Evolutionary conservation across 768 basidiomycete genomes (phyloP).

Genomic region (Candolleomyces eurysporus): DNA sequence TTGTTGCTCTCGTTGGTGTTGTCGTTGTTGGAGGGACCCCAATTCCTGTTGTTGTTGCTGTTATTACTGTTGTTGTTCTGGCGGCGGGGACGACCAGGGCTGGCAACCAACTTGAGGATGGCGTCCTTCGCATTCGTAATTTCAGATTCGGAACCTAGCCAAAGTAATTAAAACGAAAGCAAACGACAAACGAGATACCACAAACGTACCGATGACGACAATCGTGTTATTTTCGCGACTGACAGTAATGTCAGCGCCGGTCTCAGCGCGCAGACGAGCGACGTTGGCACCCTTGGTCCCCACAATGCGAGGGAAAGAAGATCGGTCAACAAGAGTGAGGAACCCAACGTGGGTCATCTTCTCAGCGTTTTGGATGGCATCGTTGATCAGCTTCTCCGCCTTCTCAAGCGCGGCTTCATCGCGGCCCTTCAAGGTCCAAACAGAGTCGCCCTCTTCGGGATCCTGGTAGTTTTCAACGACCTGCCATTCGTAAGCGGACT

Average conservation of each 20-base stretch:
- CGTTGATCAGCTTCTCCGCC: slow-evolving; percentile 63
- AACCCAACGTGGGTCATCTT: slow-evolving; percentile 79
- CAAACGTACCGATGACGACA: slow-evolving; percentile 73
- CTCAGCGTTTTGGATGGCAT: slow-evolving; percentile 71
- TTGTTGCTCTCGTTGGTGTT: too few relatives aligned
- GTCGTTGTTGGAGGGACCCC: not conserved
- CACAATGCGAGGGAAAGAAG: slow-evolving; percentile 90
- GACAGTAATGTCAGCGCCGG: slow-evolving; percentile 89
- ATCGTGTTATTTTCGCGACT: slow-evolving; percentile 86
- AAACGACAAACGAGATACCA: not conserved
- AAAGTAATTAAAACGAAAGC: slow-evolving; percentile 7
- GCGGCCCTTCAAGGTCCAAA: slow-evolving; percentile 82
- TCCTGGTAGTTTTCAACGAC: slow-evolving; percentile 76
- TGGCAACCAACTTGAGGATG: slow-evolving; percentile 59
- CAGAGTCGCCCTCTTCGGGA: slow-evolving; percentile 78
- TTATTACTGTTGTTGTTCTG: slow-evolving; percentile 23
- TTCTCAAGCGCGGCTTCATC: slow-evolving; percentile 77
- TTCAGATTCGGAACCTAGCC: slow-evolving; percentile 62
- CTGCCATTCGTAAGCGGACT: slow-evolving; percentile 65
- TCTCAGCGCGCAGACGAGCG: slow-evolving; percentile 81
- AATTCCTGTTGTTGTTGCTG: not conserved
- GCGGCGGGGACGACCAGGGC: slow-evolving; percentile 39
- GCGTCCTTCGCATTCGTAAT: slow-evolving; percentile 75
- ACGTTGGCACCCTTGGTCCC: slow-evolving; percentile 91
- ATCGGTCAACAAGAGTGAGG: slow-evolving; percentile 78